phyloP scores from a whole-genome alignment of 768 basidiomycete species.

The Polyporus arcularius region DNA sequence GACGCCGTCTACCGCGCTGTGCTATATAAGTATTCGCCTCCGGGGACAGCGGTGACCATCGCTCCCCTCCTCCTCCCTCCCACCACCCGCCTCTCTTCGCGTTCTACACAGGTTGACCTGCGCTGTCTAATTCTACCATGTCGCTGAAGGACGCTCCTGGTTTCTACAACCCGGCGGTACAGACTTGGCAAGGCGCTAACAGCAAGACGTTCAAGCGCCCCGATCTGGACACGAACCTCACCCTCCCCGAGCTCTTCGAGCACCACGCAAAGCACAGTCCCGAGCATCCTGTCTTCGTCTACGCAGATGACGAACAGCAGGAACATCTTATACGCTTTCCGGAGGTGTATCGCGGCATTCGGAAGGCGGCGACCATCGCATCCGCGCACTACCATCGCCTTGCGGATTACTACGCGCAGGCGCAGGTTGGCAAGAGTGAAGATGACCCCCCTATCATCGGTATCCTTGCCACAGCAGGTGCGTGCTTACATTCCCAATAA shows the following conservation, averaged over 20 bases:
- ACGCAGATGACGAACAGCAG: conserved; percentile 3
- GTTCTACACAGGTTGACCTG: neutral
- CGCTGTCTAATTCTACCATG: neutral
- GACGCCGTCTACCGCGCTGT: neutral
- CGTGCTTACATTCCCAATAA: neutral
- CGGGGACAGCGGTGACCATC: neutral
- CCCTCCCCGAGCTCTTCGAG: conserved; percentile 12
- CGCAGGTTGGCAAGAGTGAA: conserved; percentile 1
- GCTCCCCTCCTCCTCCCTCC: neutral
- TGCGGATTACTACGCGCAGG: neutral
- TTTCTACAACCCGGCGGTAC: conserved; percentile 1
- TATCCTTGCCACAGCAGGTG: conserved; percentile 14
- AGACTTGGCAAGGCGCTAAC: conserved; percentile 2
- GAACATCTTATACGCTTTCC: conserved; percentile 5
- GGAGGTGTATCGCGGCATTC: conserved; percentile 5
- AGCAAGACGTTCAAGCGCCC: conserved; percentile 8
- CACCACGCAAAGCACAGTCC: conserved; percentile 10
- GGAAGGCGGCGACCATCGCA: conserved; percentile 3
- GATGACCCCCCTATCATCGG: conserved; percentile 7
- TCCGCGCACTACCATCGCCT: conserved; percentile 1
- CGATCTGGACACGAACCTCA: conserved; percentile 3
- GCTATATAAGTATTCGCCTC: neutral
- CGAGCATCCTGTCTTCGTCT: conserved; percentile 8
- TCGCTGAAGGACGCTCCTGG: neutral
- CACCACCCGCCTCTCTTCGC: neutral